A percentile compares a stretch with the other conserved stretches of the same genome.
phyloP scores from a whole-genome alignment of 352 stramenopile species.

The Pythium brachiatum region DNA sequence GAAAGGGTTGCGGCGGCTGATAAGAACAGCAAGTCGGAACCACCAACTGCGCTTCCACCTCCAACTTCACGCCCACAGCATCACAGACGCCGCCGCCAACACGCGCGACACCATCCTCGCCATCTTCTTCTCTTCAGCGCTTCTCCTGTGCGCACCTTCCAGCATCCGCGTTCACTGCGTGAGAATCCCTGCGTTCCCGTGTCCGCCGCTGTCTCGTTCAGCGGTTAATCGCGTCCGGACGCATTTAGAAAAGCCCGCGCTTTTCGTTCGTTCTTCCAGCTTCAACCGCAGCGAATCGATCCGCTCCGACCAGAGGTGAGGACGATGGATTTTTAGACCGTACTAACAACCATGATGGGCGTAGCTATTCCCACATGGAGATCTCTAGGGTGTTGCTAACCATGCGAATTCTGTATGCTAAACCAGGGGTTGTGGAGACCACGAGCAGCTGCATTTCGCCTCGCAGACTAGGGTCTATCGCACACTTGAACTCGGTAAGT shows the following conservation, averaged over 20 bases:
- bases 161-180: too few species aligned
- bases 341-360: neutral
- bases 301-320: conserved; percentile 7
- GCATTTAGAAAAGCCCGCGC: conserved; percentile 19
- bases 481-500: neutral
- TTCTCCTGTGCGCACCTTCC: too few species aligned
- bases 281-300: conserved; percentile 8
- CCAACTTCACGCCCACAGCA: neutral
- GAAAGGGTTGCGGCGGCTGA: conserved; percentile 17
- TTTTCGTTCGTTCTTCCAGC: conserved; percentile 47
- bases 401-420: neutral
- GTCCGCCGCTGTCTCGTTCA: too few species aligned
- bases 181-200: too few species aligned
- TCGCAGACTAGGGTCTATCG: neutral
- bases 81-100: neutral
- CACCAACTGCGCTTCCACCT: conserved; percentile 18
- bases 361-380: neutral
- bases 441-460: neutral
- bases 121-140: too few species aligned
- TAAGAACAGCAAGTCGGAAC: conserved; percentile 33
- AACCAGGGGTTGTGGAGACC: conserved; percentile 5
- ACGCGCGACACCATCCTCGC: conserved; percentile 8
- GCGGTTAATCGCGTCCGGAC: too few species aligned
- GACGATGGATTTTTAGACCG: conserved; percentile 11
- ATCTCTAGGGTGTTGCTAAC: neutral